Percentiles rank a stretch among this genome's conserved stretches.
Conservation (phyloP, 1,284 basidiomycete species). For the Cerioporus squamosus region DNA sequence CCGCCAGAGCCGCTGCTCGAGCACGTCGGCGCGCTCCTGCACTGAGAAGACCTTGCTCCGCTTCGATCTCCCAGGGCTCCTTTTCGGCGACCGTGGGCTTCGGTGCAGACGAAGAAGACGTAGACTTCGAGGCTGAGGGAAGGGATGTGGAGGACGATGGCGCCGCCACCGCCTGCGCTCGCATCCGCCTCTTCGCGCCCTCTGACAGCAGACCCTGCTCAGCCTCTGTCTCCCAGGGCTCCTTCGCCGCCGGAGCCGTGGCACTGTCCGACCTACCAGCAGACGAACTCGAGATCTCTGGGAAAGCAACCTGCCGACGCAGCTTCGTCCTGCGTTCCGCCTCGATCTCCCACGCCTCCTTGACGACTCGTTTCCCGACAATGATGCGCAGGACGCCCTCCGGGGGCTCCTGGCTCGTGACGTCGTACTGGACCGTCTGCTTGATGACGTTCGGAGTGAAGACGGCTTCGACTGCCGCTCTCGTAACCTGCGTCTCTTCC, state of each 20-base stretch:
- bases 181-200: conserved; percentile 37
- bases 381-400: conserved; percentile 56
- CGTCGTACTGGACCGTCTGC: conserved; percentile 57
- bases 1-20: conserved; percentile 53
- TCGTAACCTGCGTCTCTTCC: conserved; percentile 61
- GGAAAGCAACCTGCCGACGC: conserved; percentile 17
- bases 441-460: conserved; percentile 40
- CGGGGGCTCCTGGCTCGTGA: conserved; percentile 54
- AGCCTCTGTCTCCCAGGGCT: conserved; percentile 43
- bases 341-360: conserved; percentile 79
- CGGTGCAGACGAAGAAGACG: conserved; percentile 22
- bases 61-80: conserved; percentile 79
- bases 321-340: conserved; percentile 56
- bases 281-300: background rate
- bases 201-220: conserved; percentile 40
- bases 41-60: conserved; percentile 71
- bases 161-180: conserved; percentile 25
- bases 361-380: conserved; percentile 68
- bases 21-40: conserved; percentile 72
- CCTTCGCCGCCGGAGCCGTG: conserved; percentile 26
- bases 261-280: conserved; percentile 1
- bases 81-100: conserved; percentile 47
- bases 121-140: background rate
- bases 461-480: conserved; percentile 47
- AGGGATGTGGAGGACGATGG: conserved; percentile 13